Evolutionary conservation across 2,329 filamentous ascomycete species (phyloP).

Genomic region (Lecanicillium sp.): DNA sequence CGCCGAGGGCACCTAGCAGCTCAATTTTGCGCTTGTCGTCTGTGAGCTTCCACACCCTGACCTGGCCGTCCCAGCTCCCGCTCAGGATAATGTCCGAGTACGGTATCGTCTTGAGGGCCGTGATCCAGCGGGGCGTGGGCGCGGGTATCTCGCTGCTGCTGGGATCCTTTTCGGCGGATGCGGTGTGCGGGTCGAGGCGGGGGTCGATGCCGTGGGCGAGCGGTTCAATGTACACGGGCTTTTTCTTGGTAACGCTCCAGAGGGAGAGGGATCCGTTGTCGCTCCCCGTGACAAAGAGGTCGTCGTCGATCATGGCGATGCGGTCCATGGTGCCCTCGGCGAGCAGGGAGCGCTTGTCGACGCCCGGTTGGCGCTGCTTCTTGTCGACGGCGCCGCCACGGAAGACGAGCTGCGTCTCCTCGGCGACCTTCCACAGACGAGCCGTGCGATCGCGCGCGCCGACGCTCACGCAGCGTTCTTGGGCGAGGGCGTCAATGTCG

Average conservation of each 20-base stretch:
- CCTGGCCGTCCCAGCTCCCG: conserved; percentile 84
- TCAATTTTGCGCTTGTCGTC: conserved; percentile 78
- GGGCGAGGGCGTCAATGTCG: conserved; percentile 73
- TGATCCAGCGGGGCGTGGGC: conserved; percentile 79
- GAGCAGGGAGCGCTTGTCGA: conserved; percentile 49
- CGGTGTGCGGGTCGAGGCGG: conserved; percentile 58
- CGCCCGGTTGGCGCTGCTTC: conserved; percentile 34
- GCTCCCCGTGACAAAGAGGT: conserved; percentile 85
- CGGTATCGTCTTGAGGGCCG: conserved; percentile 76
- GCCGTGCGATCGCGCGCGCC: conserved; percentile 88
- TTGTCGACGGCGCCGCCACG: conserved; percentile 68
- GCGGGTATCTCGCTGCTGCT: conserved; percentile 53
- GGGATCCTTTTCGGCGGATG: conserved; percentile 66
- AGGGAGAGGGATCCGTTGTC: conserved; percentile 84
- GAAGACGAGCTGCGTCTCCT: conserved; percentile 94
- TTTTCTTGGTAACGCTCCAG: conserved; percentile 92
- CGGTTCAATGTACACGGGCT: conserved; percentile 73
- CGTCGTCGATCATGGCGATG: conserved; percentile 81
- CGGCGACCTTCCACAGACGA: conserved; percentile 89
- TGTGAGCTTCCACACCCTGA: conserved; percentile 79
- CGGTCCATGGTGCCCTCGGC: conserved; percentile 84
- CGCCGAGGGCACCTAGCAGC: conserved; percentile 60
- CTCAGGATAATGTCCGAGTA: conserved; percentile 87
- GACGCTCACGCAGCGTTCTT: conserved; percentile 86
- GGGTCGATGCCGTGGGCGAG: conserved; percentile 82